phyloP scores from a whole-genome alignment of 805 yeast species.

The Jamesozyma gamospora region DNA sequence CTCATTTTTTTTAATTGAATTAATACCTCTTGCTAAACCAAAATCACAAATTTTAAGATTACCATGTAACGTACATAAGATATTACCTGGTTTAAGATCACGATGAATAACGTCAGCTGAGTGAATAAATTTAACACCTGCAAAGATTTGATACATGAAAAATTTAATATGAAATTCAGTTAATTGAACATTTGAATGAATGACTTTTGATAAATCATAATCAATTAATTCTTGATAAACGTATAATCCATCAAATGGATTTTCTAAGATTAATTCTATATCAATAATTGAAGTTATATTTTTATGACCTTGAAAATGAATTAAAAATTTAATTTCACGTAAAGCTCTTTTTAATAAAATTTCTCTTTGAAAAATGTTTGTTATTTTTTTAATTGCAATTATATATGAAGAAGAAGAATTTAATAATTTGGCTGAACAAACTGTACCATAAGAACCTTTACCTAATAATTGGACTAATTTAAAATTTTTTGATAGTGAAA shows the following conservation, averaged over 20 bases:
- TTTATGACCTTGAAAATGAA: constrained; percentile 74
- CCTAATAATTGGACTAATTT: constrained; percentile 53
- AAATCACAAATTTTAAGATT: constrained; percentile 81
- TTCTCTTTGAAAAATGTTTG: constrained; percentile 56
- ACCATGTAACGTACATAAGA: constrained; percentile 67
- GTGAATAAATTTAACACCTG: constrained; percentile 83
- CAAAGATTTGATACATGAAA: constrained; percentile 69
- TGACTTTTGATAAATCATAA: constrained; percentile 71
- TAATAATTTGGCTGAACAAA: constrained; percentile 53
- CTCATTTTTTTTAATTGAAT: constrained; percentile 8
- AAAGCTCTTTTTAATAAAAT: constrained; percentile 69
- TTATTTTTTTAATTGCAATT: constrained; percentile 75
- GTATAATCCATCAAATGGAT: constrained; percentile 77
- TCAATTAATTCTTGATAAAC: constrained; percentile 82
- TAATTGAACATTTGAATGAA: constrained; percentile 64
- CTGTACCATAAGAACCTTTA: constrained; percentile 80
- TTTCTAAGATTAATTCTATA: constrained; percentile 53
- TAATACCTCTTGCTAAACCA: constrained; percentile 79
- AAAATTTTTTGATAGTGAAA: constrained; percentile 55
- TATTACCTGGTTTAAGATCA: constrained; percentile 87
- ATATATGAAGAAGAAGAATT: constrained; percentile 10
- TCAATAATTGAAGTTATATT: constrained; percentile 70
- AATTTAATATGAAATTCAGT: constrained; percentile 76
- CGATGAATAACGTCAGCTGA: constrained; percentile 88
- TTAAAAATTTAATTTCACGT: constrained; percentile 73